Percentiles rank a stretch among this genome's conserved stretches.
Evolutionary conservation across 164 flowering plant genomes (phyloP).

Genomic region (Sextonia rubra): DNA sequence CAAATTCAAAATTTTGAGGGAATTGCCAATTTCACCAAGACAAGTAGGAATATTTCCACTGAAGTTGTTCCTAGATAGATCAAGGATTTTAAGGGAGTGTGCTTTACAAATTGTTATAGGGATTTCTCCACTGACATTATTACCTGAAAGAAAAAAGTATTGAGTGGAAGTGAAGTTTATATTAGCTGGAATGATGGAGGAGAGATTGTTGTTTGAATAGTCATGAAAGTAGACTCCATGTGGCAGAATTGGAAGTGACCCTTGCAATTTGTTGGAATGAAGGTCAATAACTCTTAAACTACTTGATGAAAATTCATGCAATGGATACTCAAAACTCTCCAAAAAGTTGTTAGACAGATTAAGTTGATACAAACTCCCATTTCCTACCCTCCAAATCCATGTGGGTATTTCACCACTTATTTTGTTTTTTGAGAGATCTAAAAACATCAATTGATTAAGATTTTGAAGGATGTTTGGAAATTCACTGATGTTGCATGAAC

Average conservation of each 20-base stretch:
- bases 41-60: background rate
- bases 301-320: background rate
- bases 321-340: conserved; percentile 15
- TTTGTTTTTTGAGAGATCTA: background rate
- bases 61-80: conserved; percentile 25
- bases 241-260: conserved; percentile 27
- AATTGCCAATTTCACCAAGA: background rate
- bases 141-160: conserved; percentile 37
- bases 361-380: conserved; percentile 10
- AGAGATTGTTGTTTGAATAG: conserved; percentile 38
- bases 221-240: conserved; percentile 19
- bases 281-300: conserved; percentile 27
- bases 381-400: conserved; percentile 33
- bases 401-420: conserved; percentile 35
- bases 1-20: background rate
- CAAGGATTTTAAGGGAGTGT: conserved; percentile 31
- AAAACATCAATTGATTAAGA: background rate
- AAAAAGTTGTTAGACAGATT: conserved; percentile 43
- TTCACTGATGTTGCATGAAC: background rate
- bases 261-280: conserved; percentile 35
- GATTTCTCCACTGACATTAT: conserved; percentile 34
- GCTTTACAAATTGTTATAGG: conserved; percentile 49
- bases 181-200: conserved; percentile 19
- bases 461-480: background rate
- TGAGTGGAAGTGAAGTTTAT: conserved; percentile 9